Percentiles rank a stretch among this genome's conserved stretches.
phyloP scores from a whole-genome alignment of 73 alveolate species.

The Paramecium octaurelia region DNA sequence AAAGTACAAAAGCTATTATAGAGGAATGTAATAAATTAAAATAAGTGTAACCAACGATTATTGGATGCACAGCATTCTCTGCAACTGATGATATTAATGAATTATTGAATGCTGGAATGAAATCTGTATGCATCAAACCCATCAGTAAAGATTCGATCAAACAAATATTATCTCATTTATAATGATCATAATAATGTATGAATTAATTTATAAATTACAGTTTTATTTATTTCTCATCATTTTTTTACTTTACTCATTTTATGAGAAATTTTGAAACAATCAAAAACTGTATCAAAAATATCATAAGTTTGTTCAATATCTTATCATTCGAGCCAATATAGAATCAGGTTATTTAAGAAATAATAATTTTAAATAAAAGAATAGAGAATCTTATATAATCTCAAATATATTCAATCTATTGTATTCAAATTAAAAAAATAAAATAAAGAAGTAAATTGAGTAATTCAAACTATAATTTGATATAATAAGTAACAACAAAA shows the following conservation, averaged over 20 bases:
- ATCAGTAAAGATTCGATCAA: constrained; percentile 14
- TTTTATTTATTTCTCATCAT: not conserved
- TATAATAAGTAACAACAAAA: no score
- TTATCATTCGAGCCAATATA: no score
- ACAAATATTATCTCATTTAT: not conserved
- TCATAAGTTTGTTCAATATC: no score
- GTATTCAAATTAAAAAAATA: no score
- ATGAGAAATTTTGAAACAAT: not conserved
- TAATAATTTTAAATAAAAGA: no score
- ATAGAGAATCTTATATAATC: no score
- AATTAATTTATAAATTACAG: not conserved
- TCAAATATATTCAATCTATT: no score
- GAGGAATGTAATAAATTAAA: not conserved
- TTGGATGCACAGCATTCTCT: constrained; percentile 49
- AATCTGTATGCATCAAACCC: constrained; percentile 12
- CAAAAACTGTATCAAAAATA: not conserved
- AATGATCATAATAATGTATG: not conserved
- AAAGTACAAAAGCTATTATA: not conserved
- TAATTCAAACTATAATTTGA: no score
- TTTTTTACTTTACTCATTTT: not conserved
- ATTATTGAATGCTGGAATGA: constrained; percentile 11
- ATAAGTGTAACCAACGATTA: not conserved
- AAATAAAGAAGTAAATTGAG: no score
- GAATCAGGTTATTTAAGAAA: no score
- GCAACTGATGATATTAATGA: not conserved